Conservation (phyloP, 805 yeast species). For the Nakazawaea ambrosiae region DNA sequence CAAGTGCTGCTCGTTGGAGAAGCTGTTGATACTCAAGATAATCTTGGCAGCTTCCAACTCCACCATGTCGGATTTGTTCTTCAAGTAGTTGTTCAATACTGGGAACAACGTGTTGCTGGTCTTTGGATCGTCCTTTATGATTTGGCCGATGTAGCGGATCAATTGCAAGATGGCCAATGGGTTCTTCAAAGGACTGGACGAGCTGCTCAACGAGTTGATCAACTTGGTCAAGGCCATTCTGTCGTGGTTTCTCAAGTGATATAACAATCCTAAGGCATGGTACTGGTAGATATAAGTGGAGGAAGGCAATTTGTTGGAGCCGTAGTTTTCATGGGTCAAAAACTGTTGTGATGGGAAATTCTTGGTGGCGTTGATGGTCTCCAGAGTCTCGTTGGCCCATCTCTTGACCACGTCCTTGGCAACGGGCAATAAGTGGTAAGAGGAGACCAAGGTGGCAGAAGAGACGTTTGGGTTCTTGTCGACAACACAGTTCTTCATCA, state of each 20-base stretch:
- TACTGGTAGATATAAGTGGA: slow-evolving; percentile 85
- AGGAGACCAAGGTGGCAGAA: slow-evolving; percentile 89
- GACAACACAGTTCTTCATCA: slow-evolving; percentile 87
- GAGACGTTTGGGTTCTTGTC: slow-evolving; percentile 83
- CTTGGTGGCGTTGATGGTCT: slow-evolving; percentile 67
- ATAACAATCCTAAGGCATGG: slow-evolving; percentile 89
- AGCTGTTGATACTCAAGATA: slow-evolving; percentile 46
- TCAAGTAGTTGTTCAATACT: slow-evolving; percentile 61
- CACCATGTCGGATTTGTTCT: slow-evolving; percentile 82
- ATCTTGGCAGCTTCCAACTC: slow-evolving; percentile 88
- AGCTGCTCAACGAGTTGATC: slow-evolving; percentile 66
- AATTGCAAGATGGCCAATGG: slow-evolving; percentile 82
- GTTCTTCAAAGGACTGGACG: slow-evolving; percentile 56
- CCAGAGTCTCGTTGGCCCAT: slow-evolving; percentile 92
- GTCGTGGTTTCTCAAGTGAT: slow-evolving; percentile 83
- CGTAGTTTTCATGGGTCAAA: slow-evolving; percentile 50
- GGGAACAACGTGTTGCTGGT: slow-evolving; percentile 54
- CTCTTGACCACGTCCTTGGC: slow-evolving; percentile 90
- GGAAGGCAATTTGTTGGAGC: slow-evolving; percentile 47
- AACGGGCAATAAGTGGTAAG: slow-evolving; percentile 84
- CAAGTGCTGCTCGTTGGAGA: slow-evolving; percentile 59
- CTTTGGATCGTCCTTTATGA: slow-evolving; percentile 65
- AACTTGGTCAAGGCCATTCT: slow-evolving; percentile 89
- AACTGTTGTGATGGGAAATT: slow-evolving; percentile 42
- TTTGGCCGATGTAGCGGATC: slow-evolving; percentile 72